Conservation (phyloP, 2,329 filamentous ascomycete genomes). For the Neospermospora avenae region DNA sequence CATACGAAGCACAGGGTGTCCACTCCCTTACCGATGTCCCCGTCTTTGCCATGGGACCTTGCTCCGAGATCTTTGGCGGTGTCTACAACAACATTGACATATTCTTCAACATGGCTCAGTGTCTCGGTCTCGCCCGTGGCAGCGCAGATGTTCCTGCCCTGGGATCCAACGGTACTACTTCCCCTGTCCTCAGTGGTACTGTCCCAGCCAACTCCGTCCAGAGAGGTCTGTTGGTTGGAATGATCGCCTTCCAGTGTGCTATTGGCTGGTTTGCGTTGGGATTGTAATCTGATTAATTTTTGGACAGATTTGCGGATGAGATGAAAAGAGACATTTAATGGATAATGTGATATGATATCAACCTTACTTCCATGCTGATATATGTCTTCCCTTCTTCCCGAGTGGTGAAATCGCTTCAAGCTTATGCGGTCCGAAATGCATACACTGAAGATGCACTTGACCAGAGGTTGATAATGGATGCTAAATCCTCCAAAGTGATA, state of each 20-base stretch:
- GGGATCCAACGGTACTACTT: not conserved
- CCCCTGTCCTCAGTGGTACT: conserved; percentile 7
- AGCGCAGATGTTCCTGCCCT: conserved; percentile 15
- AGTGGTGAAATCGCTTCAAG: too few relatives aligned
- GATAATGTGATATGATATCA: too few relatives aligned
- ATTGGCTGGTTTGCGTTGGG: conserved; percentile 21
- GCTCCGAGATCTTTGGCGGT: conserved; percentile 72
- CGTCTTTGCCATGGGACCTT: conserved; percentile 75
- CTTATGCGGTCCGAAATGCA: too few relatives aligned
- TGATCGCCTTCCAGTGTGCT: conserved; percentile 21
- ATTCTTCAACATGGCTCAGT: conserved; percentile 62
- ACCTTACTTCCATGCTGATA: too few relatives aligned
- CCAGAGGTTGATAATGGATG: too few relatives aligned
- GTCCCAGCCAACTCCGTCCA: conserved; percentile 15
- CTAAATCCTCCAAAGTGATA: too few relatives aligned
- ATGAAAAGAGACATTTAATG: too few relatives aligned
- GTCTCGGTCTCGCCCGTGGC: conserved; percentile 26
- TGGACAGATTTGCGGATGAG: too few relatives aligned
- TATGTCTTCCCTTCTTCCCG: too few relatives aligned
- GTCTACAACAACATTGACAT: conserved; percentile 69
- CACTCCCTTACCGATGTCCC: conserved; percentile 77
- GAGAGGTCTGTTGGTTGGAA: conserved; percentile 20
- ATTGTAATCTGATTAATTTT: not conserved
- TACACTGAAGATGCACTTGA: too few relatives aligned
- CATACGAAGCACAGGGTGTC: conserved; percentile 62